Conservation (phyloP, 169 alveolate genomes). For the Plasmodium fragile region DNA sequence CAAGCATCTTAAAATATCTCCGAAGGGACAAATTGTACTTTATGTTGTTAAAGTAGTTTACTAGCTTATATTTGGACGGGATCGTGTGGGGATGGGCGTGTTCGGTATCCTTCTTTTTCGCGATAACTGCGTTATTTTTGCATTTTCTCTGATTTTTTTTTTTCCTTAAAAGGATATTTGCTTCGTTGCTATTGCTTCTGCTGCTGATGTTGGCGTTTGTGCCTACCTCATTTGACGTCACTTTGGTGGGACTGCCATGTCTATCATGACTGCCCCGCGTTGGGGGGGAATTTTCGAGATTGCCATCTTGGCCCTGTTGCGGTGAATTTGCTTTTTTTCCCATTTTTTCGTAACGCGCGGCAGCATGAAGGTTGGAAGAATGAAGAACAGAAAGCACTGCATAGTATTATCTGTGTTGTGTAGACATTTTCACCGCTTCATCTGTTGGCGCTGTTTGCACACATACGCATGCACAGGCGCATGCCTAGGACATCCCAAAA, state of each 20-base stretch:
- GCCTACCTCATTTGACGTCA: background rate
- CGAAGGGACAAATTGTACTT: slow-evolving; percentile 40
- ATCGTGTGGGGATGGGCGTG: background rate
- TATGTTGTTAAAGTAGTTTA: slow-evolving; percentile 40
- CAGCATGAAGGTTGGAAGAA: background rate
- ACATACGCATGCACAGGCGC: background rate
- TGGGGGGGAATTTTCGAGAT: background rate
- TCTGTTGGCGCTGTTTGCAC: background rate
- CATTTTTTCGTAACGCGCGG: slow-evolving; percentile 1
- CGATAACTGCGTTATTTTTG: slow-evolving; percentile 5
- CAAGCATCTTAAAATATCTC: slow-evolving; percentile 60
- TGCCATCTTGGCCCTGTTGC: background rate
- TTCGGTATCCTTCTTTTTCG: slow-evolving; percentile 15
- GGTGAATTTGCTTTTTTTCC: background rate
- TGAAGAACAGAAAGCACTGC: background rate
- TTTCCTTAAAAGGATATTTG: background rate
- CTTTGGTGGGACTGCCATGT: background rate
- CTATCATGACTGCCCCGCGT: background rate
- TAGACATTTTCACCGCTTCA: background rate
- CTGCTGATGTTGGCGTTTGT: background rate
- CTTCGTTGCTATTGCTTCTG: background rate
- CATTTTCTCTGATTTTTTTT: background rate
- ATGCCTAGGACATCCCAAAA: slow-evolving; percentile 12
- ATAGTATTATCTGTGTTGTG: background rate
- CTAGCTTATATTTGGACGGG: slow-evolving; percentile 33